phyloP scores from a whole-genome alignment of 2,329 filamentous ascomycete species.

The Penicillium sp. region DNA sequence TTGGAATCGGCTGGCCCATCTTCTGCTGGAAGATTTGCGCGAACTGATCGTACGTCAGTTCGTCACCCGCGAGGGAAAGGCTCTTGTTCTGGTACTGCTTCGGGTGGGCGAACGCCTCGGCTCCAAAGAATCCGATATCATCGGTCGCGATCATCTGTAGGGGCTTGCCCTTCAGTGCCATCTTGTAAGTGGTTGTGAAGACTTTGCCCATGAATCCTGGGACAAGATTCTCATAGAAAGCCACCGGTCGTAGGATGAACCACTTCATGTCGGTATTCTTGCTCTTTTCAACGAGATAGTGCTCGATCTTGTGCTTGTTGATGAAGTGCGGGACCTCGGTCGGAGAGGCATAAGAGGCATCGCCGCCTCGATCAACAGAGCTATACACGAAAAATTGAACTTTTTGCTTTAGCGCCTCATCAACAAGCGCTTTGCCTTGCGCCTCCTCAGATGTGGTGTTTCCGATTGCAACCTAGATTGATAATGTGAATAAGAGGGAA shows the following conservation, averaged over 20 bases:
- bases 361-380: conserved; percentile 68
- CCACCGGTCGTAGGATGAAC: conserved; percentile 66
- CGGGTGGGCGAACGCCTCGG: conserved; percentile 54
- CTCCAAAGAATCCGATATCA: conserved; percentile 60
- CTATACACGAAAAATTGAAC: conserved; percentile 68
- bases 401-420: conserved; percentile 60
- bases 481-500: neutral
- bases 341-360: conserved; percentile 56
- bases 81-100: conserved; percentile 52
- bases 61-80: conserved; percentile 59
- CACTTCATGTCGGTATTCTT: conserved; percentile 58
- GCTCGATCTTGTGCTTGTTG: conserved; percentile 66
- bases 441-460: conserved; percentile 47
- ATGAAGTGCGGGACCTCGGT: conserved; percentile 68
- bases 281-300: conserved; percentile 59
- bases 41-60: conserved; percentile 55
- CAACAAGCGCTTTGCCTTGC: conserved; percentile 65
- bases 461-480: conserved; percentile 5
- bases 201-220: conserved; percentile 56
- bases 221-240: conserved; percentile 65
- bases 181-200: conserved; percentile 52
- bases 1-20: conserved; percentile 52
- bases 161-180: conserved; percentile 49
- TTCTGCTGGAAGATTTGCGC: conserved; percentile 54
- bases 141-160: conserved; percentile 51